Evolutionary conservation across 768 basidiomycete genomes (phyloP), one percentile per base, ranked within the genome.

Genomic region (Asterophora parasitica): DNA sequence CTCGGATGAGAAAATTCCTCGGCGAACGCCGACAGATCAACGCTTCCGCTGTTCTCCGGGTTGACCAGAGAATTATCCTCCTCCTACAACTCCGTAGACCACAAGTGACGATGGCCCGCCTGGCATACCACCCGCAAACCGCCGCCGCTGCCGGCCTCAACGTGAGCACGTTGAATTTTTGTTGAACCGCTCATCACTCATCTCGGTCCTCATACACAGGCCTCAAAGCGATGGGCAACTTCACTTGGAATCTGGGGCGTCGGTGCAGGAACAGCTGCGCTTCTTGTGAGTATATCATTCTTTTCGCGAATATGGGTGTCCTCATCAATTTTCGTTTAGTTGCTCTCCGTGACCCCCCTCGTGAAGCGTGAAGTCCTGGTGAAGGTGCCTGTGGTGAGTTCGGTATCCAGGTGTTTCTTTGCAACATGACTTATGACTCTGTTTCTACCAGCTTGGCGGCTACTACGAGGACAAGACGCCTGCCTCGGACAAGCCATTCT

Each of bases 401-500:
- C 23, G 30, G 52, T 10, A 31, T 9, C 12, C 16, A 28, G 26
- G 13, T n/a, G 12, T 36, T 12, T 40, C 40, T 54, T 49, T 44
- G 39, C 30, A 46, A 31, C 46, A 32, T 40, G 43, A 36, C 49
- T 47, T 19, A 50, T 40, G 40, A 49, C 20, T 49, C 44, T 13
- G 36, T 46, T 17, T 49, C 19, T 10, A 34, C 12, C 52, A 92
- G 90, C 51, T 92, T 58, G 78, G 80, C 33, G 65, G 54, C 45
- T 88, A 88, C 67, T 92, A 78, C 62, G 78, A 83, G 61, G 90
- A 92, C 70, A 86, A 79, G 55, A 88, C 76, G 0, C 90, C 88
- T 12, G 81, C 81, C 33, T 85, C 78, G 26, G 90, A 92, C 72
- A 90, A 88, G 61, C 88, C 90, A 4, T 90, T 92, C 72, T 92